Conservation (phyloP, 2,329 filamentous ascomycete species). For the Lasiodiplodia sp. region DNA sequence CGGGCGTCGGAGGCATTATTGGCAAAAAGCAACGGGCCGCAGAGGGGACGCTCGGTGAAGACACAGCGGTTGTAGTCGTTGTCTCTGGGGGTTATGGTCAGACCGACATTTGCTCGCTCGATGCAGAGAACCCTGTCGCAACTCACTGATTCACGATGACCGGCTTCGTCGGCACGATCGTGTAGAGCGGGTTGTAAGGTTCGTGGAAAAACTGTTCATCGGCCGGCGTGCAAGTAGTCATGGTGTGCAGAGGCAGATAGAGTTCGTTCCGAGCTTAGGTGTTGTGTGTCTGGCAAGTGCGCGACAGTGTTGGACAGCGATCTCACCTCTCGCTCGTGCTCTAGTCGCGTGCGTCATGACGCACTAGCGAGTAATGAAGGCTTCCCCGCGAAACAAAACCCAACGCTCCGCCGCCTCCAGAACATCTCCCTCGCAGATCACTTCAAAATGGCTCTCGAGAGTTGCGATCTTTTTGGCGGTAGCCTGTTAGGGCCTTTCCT, state of each 20-base stretch:
- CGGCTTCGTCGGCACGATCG: slow-evolving; percentile 57
- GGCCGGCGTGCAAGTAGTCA: background rate
- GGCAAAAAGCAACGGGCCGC: slow-evolving; percentile 75
- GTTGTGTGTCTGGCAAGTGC: background rate
- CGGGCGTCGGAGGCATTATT: slow-evolving; percentile 77
- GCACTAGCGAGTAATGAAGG: slow-evolving; percentile 19
- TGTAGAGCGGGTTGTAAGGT: slow-evolving; percentile 61
- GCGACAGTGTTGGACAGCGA: slow-evolving; percentile 23
- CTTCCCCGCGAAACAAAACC: slow-evolving; percentile 2
- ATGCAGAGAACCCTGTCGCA: background rate
- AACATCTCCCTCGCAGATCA: background rate
- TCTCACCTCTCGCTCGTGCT: slow-evolving; percentile 7
- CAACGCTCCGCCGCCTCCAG: background rate
- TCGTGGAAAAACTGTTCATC: slow-evolving; percentile 34
- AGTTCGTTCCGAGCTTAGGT: background rate
- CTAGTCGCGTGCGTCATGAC: slow-evolving; percentile 21
- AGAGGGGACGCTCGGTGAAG: slow-evolving; percentile 68
- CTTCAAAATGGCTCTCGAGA: slow-evolving; percentile 10
- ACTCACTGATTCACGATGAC: slow-evolving; percentile 53
- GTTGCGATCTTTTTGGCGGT: slow-evolving; percentile 25
- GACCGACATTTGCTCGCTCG: slow-evolving; percentile 1
- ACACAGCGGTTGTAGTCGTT: slow-evolving; percentile 53
- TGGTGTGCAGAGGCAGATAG: background rate
- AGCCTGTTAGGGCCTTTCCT: slow-evolving; percentile 1
- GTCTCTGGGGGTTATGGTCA: slow-evolving; percentile 38